These are phyloP conservation scores for Ophiorrhiza pumila DNA, from an alignment of 257 asterid species.

Conservation along the genomic window DNA sequence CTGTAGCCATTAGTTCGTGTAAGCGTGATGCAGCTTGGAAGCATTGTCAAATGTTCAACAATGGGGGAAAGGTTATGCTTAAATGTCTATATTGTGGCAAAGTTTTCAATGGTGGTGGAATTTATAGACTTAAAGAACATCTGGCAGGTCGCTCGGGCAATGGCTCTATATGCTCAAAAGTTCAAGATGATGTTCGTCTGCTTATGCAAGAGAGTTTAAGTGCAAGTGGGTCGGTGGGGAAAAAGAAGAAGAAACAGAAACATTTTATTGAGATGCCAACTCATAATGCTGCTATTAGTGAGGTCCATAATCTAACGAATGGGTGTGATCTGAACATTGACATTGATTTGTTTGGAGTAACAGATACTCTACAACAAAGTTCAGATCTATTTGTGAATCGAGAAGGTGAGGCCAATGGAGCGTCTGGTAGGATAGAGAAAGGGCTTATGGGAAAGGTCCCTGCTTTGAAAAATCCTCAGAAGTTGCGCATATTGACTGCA, in stretches of 20 bases:
- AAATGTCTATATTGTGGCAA: constrained; percentile 91
- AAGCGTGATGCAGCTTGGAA: constrained; percentile 98
- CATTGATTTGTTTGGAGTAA: constrained; percentile 57
- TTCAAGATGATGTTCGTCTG: constrained; percentile 62
- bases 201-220: constrained; percentile 78
- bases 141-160: constrained; percentile 93
- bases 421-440: constrained; percentile 52
- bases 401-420: constrained; percentile 38
- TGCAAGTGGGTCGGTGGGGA: constrained; percentile 43
- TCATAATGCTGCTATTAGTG: constrained; percentile 35
- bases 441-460: constrained; percentile 56
- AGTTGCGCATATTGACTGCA: constrained; percentile 15
- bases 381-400: constrained; percentile 33
- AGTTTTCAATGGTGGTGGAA: constrained; percentile 87
- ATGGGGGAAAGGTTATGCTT: constrained; percentile 67
- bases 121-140: constrained; percentile 93
- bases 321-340: constrained; percentile 45
- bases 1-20: constrained; percentile 69
- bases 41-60: constrained; percentile 87
- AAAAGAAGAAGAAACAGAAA: constrained; percentile 67
- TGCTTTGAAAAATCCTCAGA: constrained; percentile 26
- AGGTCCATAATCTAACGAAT: constrained; percentile 30
- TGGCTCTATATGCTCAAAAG: constrained; percentile 82
- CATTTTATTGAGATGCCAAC: constrained; percentile 46
- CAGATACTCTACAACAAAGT: constrained; percentile 54